Evolutionary conservation across 2,329 filamentous ascomycete species (phyloP).

Genomic region (Aureobasidium vineae): DNA sequence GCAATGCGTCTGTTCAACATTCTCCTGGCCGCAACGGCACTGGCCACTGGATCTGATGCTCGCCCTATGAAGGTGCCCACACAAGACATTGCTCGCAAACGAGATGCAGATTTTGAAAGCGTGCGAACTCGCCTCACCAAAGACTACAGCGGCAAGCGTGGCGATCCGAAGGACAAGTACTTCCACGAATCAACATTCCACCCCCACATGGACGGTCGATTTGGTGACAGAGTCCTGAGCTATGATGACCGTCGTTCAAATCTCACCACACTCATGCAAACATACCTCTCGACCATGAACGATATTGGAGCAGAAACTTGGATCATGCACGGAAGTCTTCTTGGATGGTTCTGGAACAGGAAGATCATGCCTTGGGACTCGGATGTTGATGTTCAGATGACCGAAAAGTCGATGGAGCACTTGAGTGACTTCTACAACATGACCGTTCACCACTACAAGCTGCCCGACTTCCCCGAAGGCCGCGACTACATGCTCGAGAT

Average conservation of each 20-base stretch:
- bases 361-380: constrained; percentile 62
- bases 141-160: constrained; percentile 39
- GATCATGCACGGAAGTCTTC: constrained; percentile 62
- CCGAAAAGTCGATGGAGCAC: constrained; percentile 55
- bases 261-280: constrained; percentile 53
- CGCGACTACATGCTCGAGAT: constrained; percentile 57
- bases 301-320: constrained; percentile 59
- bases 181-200: constrained; percentile 55
- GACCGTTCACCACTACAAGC: constrained; percentile 53
- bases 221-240: constrained; percentile 48
- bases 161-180: constrained; percentile 49
- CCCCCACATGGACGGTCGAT: constrained; percentile 58
- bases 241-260: constrained; percentile 50
- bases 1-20: constrained; percentile 13
- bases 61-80: constrained; percentile 18
- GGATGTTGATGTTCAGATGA: constrained; percentile 60
- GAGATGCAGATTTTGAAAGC: constrained; percentile 46
- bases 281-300: constrained; percentile 58
- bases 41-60: constrained; percentile 6
- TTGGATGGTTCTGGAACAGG: constrained; percentile 64
- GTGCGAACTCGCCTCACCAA: constrained; percentile 44
- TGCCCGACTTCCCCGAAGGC: constrained; percentile 32
- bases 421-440: constrained; percentile 61
- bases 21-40: constrained; percentile 11
- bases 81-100: constrained; percentile 29